Conservation (phyloP, 306 rosid species). For the Prunus campanulata region DNA sequence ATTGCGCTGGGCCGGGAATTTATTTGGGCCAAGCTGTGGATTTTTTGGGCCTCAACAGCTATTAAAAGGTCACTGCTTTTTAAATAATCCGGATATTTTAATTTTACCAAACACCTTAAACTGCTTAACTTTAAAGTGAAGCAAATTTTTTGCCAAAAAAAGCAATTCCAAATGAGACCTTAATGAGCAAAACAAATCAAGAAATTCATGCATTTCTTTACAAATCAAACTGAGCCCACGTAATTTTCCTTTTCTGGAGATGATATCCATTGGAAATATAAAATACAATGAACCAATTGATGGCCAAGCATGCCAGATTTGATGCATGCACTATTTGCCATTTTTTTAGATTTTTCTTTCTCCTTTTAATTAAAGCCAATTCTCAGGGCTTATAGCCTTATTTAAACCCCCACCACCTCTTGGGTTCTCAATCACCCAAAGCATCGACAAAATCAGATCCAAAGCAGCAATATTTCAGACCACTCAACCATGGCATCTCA, state of each 20-base stretch:
- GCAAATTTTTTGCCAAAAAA: too few species aligned
- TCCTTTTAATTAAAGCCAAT: not conserved
- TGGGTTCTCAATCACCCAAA: not conserved
- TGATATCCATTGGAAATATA: not conserved
- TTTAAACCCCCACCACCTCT: not conserved
- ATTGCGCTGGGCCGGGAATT: too few species aligned
- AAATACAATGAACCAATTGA: not conserved
- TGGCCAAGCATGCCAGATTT: not conserved
- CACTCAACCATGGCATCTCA: conserved; percentile 10
- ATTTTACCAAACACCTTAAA: too few species aligned
- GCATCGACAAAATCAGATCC: not conserved
- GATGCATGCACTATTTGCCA: not conserved
- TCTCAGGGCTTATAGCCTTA: not conserved
- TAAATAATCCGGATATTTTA: too few species aligned
- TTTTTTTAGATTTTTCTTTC: not conserved
- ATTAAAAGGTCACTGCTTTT: too few species aligned
- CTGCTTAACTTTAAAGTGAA: too few species aligned
- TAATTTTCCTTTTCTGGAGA: not conserved
- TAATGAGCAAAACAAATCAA: not conserved
- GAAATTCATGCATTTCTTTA: too few species aligned
- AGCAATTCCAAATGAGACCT: too few species aligned
- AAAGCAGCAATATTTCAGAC: not conserved
- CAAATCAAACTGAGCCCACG: not conserved
- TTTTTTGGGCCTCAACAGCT: too few species aligned
- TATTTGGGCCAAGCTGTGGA: too few species aligned